These are phyloP conservation scores for Picochlorum sp. DNA, from an alignment of 139 green algal species.

Conservation along the genomic window DNA sequence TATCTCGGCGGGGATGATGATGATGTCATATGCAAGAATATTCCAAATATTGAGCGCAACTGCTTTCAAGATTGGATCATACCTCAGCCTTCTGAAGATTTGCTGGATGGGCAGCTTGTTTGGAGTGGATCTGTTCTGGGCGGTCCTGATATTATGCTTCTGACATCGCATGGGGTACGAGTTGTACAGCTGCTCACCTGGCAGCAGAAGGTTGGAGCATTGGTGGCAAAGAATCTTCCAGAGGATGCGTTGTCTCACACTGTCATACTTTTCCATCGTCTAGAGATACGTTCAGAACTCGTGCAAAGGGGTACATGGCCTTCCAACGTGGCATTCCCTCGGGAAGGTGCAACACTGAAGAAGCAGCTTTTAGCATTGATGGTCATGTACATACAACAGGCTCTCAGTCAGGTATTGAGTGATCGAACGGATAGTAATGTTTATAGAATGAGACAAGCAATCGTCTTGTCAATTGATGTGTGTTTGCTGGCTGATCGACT, in stretches of 20 bases:
- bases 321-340: conserved; percentile 3
- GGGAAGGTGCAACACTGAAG: conserved; percentile 11
- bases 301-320: conserved; percentile 10
- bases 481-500: conserved; percentile 27
- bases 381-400: conserved; percentile 10
- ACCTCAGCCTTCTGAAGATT: not conserved
- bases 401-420: not conserved
- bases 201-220: conserved; percentile 40
- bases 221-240: conserved; percentile 20
- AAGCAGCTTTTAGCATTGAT: conserved; percentile 7
- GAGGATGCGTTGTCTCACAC: conserved; percentile 18
- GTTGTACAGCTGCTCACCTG: conserved; percentile 39
- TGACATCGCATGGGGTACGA: conserved; percentile 31
- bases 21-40: no score
- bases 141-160: conserved; percentile 18
- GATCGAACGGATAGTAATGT: not conserved
- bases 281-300: not conserved
- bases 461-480: conserved; percentile 24
- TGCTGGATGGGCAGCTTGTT: not conserved
- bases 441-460: conserved; percentile 5
- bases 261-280: conserved; percentile 3
- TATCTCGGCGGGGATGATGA: no score
- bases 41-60: no score
- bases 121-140: not conserved
- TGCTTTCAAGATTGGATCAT: not conserved